Evolutionary conservation across 2,329 filamentous ascomycete species (phyloP).

Genomic region (Botrytis elliptica): DNA sequence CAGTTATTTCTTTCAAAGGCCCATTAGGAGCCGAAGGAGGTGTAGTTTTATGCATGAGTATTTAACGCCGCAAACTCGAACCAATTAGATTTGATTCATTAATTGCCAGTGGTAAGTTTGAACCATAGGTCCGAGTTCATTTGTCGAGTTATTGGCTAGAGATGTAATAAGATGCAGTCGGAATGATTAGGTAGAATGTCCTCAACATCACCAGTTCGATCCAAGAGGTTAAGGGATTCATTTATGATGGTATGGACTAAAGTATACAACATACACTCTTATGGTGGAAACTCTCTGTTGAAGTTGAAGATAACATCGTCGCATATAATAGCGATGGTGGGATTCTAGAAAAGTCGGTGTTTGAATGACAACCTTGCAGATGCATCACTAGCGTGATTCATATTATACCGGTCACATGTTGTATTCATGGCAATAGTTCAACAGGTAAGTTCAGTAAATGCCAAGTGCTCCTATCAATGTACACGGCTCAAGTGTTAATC

Average conservation of each 20-base stretch:
- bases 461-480: not conserved
- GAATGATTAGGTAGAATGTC: not conserved
- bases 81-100: not conserved
- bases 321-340: not conserved
- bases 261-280: not conserved
- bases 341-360: conserved; percentile 8
- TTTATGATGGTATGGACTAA: not conserved
- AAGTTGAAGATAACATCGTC: not conserved
- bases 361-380: conserved; percentile 1
- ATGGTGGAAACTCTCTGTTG: no score
- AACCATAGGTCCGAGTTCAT: no score
- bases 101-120: not conserved
- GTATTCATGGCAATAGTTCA: not conserved
- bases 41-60: not conserved
- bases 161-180: no score
- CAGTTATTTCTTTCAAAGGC: not conserved
- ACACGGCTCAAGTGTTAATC: not conserved
- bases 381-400: not conserved
- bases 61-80: not conserved
- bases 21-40: not conserved
- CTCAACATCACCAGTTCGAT: not conserved
- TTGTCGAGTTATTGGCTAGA: not conserved
- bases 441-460: not conserved
- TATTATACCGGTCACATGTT: not conserved
- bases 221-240: not conserved